phyloP scores from a whole-genome alignment of 2,329 filamentous ascomycete species.

The Venturia pyrina region DNA sequence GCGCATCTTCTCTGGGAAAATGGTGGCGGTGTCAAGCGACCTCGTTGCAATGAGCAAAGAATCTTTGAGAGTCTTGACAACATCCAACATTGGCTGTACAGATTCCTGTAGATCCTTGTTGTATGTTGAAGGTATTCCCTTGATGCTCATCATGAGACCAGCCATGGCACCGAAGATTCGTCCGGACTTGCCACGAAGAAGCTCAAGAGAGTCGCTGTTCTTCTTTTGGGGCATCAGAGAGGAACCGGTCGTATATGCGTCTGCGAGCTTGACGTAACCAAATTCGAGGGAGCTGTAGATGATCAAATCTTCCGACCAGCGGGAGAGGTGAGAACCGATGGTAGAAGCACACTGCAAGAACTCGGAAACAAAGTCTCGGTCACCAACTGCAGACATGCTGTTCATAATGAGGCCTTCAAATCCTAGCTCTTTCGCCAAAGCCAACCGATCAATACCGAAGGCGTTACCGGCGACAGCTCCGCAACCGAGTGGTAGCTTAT shows the following conservation, averaged over 20 bases:
- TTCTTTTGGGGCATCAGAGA: conserved; percentile 79
- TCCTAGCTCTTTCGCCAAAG: conserved; percentile 69
- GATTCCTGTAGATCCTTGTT: conserved; percentile 91
- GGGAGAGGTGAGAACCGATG: conserved; percentile 69
- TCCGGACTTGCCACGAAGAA: conserved; percentile 69
- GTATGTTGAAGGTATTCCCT: conserved; percentile 71
- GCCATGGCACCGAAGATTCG: conserved; percentile 73
- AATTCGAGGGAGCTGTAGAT: conserved; percentile 71
- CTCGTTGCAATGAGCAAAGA: conserved; percentile 76
- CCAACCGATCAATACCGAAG: conserved; percentile 70
- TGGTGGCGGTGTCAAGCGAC: conserved; percentile 62
- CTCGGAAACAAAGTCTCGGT: conserved; percentile 76
- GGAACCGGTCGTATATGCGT: conserved; percentile 70
- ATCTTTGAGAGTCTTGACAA: conserved; percentile 71
- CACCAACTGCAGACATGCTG: conserved; percentile 64
- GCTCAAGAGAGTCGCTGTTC: conserved; percentile 64
- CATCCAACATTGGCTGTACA: conserved; percentile 75
- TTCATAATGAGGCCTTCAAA: conserved; percentile 69
- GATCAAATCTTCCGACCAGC: conserved; percentile 80
- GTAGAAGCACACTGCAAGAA: conserved; percentile 70
- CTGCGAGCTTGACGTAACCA: conserved; percentile 63
- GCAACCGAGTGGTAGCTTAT: conserved; percentile 59
- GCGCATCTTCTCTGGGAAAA: conserved; percentile 65
- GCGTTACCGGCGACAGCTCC: conserved; percentile 74
- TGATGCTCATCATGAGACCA: conserved; percentile 66